A percentile compares a stretch with the other conserved stretches of the same genome.
These are phyloP conservation scores for Orbilia brochopaga DNA, from an alignment of 2,329 filamentous ascomycete species.

Conservation along the genomic window DNA sequence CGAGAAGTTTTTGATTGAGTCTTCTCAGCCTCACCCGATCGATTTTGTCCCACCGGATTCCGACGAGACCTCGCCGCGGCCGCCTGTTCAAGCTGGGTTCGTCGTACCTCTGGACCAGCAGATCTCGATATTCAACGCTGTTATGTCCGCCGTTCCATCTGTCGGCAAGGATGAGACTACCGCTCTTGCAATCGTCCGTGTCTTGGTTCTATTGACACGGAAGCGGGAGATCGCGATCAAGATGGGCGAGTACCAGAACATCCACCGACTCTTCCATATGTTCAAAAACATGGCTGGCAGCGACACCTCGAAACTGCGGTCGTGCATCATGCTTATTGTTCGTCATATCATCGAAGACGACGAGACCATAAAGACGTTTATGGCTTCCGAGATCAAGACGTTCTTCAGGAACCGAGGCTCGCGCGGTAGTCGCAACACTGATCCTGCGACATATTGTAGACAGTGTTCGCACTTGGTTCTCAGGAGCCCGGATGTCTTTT, in stretches of 20 bases:
- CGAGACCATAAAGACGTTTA: slow-evolving; percentile 85
- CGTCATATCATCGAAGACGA: slow-evolving; percentile 95
- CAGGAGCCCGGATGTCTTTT: slow-evolving; percentile 81
- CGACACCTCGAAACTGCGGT: slow-evolving; percentile 75
- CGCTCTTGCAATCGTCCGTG: slow-evolving; percentile 79
- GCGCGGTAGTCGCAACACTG: slow-evolving; percentile 64
- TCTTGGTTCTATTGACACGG: slow-evolving; percentile 86
- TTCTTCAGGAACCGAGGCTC: slow-evolving; percentile 66
- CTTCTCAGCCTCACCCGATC: slow-evolving; percentile 70
- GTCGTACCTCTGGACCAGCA: slow-evolving; percentile 72
- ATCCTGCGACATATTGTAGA: slow-evolving; percentile 75
- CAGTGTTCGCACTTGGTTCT: slow-evolving; percentile 79
- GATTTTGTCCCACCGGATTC: slow-evolving; percentile 59
- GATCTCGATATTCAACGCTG: slow-evolving; percentile 71
- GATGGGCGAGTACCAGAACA: slow-evolving; percentile 84
- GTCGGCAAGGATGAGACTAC: slow-evolving; percentile 86
- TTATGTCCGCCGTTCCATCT: slow-evolving; percentile 83
- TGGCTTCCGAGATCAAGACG: slow-evolving; percentile 84
- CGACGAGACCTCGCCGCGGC: slow-evolving; percentile 60
- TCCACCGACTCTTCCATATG: slow-evolving; percentile 92
- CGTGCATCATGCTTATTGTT: slow-evolving; percentile 80
- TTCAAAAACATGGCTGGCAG: slow-evolving; percentile 85
- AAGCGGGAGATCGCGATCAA: slow-evolving; percentile 74
- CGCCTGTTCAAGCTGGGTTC: slow-evolving; percentile 65
- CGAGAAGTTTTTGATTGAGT: slow-evolving; percentile 87